Conservation (phyloP, 768 basidiomycete genomes). For the Lactarius evosmus region DNA sequence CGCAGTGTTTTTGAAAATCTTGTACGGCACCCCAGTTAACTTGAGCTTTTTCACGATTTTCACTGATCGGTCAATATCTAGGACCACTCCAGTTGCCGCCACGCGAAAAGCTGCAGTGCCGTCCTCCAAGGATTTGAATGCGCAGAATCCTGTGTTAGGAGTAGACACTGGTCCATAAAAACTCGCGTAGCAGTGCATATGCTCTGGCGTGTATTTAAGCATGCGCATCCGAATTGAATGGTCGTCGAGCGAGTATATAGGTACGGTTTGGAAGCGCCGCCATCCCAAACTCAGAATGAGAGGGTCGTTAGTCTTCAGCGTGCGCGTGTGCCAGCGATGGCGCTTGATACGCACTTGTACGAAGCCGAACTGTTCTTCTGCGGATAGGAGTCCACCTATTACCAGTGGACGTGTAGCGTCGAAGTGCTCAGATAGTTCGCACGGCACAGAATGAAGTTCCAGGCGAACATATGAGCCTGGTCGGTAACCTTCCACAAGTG, state of each 20-base stretch:
- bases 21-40: conserved; percentile 90
- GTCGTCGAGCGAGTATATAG: conserved; percentile 95
- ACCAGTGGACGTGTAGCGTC: conserved; percentile 89
- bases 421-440: conserved; percentile 91
- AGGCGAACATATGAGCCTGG: conserved; percentile 93
- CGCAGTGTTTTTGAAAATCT: conserved; percentile 99
- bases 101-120: conserved; percentile 77
- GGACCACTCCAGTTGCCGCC: conserved; percentile 89
- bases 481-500: conserved; percentile 84
- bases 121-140: conserved; percentile 82
- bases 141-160: conserved; percentile 96
- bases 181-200: conserved; percentile 99
- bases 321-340: conserved; percentile 89
- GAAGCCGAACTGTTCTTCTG: conserved; percentile 91
- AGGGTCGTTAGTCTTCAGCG: conserved; percentile 96
- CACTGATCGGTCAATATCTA: conserved; percentile 87
- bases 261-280: conserved; percentile 93
- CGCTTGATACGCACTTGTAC: conserved; percentile 95
- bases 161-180: conserved; percentile 92
- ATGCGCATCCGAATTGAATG: conserved; percentile 98
- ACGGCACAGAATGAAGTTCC: conserved; percentile 79
- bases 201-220: conserved; percentile 99
- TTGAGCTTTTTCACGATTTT: conserved; percentile 99
- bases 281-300: conserved; percentile 96
- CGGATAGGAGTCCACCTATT: conserved; percentile 83